These are phyloP conservation scores for Sporothrix euskadiensis DNA, from an alignment of 2,329 filamentous ascomycete species.

Conservation along the genomic window DNA sequence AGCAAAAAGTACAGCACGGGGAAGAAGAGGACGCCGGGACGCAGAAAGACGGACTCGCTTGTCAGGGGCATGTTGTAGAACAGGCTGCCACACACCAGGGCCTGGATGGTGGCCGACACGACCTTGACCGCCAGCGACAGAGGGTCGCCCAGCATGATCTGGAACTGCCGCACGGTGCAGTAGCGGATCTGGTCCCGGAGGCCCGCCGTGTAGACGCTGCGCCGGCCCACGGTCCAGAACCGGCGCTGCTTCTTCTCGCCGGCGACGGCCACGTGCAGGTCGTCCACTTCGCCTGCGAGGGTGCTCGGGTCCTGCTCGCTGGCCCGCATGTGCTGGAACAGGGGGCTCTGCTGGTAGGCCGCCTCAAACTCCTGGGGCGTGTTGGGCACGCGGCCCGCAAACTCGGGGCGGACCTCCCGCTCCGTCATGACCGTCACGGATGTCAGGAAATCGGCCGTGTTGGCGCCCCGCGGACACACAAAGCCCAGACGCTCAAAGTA, in stretches of 20 bases:
- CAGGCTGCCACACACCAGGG: conserved; percentile 73
- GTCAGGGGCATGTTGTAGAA: conserved; percentile 67
- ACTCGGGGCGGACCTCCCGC: conserved; percentile 56
- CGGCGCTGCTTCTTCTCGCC: conserved; percentile 24
- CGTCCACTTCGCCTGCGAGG: conserved; percentile 35
- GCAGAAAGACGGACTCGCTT: conserved; percentile 64
- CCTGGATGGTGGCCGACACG: conserved; percentile 74
- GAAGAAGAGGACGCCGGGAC: conserved; percentile 53
- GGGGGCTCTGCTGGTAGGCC: conserved; percentile 51
- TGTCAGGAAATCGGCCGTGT: conserved; percentile 70
- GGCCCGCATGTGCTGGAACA: conserved; percentile 47
- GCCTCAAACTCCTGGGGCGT: conserved; percentile 64
- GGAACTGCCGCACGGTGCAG: conserved; percentile 71
- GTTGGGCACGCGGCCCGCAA: conserved; percentile 47
- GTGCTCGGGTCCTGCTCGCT: conserved; percentile 55
- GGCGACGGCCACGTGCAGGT: conserved; percentile 18
- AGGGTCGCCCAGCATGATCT: conserved; percentile 74
- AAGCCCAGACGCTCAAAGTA: conserved; percentile 70
- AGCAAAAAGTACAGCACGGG: conserved; percentile 57
- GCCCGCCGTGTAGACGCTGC: conserved; percentile 66
- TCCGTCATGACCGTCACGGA: conserved; percentile 64
- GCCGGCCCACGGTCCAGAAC: conserved; percentile 17
- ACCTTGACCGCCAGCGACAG: conserved; percentile 75
- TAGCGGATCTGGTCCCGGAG: conserved; percentile 70
- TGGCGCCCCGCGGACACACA: conserved; percentile 64